phyloP scores from a whole-genome alignment of 2,329 filamentous ascomycete genomes.

The Colletotrichum sp. region DNA sequence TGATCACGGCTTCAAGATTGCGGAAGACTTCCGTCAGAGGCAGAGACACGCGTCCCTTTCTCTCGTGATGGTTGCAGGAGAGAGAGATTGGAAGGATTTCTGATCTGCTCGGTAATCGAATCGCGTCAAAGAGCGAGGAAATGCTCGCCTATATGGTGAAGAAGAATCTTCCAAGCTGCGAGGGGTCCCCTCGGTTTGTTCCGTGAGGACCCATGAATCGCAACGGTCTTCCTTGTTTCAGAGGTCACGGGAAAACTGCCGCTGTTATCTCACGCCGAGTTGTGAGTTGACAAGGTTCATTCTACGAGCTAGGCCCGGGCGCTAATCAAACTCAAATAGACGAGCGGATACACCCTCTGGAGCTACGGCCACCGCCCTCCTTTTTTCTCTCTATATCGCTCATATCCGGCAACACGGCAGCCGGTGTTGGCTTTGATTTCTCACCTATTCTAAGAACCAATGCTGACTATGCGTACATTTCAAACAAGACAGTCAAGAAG shows the following conservation, averaged over 20 bases:
- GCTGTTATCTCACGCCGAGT: not conserved
- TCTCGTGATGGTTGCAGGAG: not conserved
- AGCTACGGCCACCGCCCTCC: not conserved
- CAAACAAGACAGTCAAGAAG: not conserved
- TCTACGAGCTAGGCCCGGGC: not conserved
- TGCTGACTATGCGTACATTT: not conserved
- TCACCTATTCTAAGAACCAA: not conserved
- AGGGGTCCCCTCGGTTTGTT: not conserved
- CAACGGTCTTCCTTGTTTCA: not conserved
- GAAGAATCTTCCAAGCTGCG: not conserved
- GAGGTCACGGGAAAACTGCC: not conserved
- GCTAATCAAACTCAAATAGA: not conserved
- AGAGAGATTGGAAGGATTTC: not conserved
- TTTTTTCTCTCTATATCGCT: not conserved
- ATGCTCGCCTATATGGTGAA: not conserved
- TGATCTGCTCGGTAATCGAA: not conserved
- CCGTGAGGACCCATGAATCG: not conserved
- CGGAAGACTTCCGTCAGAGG: not conserved
- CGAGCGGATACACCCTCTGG: not conserved
- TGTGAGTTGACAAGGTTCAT: not conserved
- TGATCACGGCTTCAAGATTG: not conserved
- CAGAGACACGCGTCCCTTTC: not conserved
- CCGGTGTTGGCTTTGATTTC: not conserved
- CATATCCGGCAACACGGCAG: not conserved
- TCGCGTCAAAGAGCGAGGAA: not conserved